phyloP scores from a whole-genome alignment of 257 asterid genomes.

The Solanum chiquidenum region DNA sequence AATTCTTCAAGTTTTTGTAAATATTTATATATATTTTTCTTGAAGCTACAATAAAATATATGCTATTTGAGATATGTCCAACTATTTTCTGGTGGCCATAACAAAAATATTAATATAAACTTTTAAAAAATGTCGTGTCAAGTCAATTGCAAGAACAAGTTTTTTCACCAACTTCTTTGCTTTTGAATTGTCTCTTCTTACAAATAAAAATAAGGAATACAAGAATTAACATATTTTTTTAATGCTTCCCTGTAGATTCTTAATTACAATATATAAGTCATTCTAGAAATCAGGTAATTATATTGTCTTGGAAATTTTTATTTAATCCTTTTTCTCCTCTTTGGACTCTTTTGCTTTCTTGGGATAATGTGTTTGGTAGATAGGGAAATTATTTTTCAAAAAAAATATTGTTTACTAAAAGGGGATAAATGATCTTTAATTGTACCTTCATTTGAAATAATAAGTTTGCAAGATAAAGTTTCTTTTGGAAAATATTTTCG shows the following conservation, averaged over 20 bases:
- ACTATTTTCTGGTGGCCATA: neutral
- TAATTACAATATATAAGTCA: neutral
- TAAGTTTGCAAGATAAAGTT: neutral
- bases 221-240: neutral
- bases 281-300: neutral
- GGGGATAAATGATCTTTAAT: neutral
- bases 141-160: neutral
- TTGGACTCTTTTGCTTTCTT: neutral
- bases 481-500: no score
- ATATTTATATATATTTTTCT: neutral
- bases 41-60: neutral
- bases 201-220: neutral
- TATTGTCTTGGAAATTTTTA: neutral
- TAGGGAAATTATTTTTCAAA: neutral
- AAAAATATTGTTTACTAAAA: neutral
- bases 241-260: neutral
- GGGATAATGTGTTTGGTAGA: neutral
- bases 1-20: neutral
- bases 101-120: neutral
- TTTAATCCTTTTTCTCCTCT: neutral
- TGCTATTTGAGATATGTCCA: neutral
- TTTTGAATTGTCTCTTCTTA: neutral
- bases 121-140: neutral
- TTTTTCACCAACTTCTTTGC: conserved; percentile 9
- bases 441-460: neutral